These are phyloP conservation scores for Penicillium atrosanguineum DNA, from an alignment of 495 filamentous ascomycete species.

Conservation along the genomic window DNA sequence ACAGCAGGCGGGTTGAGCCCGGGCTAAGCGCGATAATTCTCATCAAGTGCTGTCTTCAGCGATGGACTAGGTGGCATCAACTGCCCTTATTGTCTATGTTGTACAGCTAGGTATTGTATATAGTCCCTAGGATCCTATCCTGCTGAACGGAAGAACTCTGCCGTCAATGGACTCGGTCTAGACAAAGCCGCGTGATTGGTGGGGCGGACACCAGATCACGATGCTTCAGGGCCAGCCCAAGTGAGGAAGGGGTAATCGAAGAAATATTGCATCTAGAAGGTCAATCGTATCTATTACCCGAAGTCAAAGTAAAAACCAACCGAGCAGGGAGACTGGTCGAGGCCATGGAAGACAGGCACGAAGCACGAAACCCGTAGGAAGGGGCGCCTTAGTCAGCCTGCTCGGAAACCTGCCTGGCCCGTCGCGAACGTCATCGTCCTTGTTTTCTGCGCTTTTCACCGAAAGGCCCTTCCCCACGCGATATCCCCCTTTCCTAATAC, in stretches of 20 bases:
- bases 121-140: neutral
- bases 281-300: neutral
- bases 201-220: constrained; percentile 1
- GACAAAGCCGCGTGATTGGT: constrained; percentile 21
- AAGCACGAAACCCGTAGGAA: neutral
- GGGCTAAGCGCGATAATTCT: constrained; percentile 18
- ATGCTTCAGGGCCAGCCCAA: neutral
- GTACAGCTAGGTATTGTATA: neutral
- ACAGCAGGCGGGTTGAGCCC: constrained; percentile 7
- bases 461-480: constrained; percentile 38
- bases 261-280: neutral
- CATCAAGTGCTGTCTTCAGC: neutral
- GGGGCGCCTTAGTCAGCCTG: constrained; percentile 24
- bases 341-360: neutral
- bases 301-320: neutral
- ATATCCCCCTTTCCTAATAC: constrained; percentile 15
- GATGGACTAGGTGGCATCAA: neutral
- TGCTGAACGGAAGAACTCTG: constrained; percentile 21
- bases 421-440: constrained; percentile 41
- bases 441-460: constrained; percentile 34
- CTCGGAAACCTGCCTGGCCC: constrained; percentile 18
- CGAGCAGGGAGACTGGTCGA: neutral
- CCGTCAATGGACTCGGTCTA: constrained; percentile 30
- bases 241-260: neutral
- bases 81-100: neutral